Percentiles rank a stretch among this genome's conserved stretches.
Evolutionary conservation across 257 asterid genomes (phyloP).

Genomic region (Solanum chilense): DNA sequence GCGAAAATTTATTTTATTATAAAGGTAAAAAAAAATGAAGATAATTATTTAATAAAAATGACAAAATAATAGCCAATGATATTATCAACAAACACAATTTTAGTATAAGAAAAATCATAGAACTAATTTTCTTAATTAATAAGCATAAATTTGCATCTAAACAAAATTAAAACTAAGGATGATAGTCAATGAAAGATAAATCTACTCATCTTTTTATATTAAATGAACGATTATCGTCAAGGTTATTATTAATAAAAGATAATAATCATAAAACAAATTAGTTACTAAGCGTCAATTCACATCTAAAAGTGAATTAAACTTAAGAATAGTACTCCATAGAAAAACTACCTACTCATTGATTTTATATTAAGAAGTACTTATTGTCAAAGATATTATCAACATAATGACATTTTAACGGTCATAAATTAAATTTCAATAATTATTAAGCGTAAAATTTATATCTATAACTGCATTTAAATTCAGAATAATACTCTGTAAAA

Average conservation of each 20-base stretch:
- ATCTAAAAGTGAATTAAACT: neutral
- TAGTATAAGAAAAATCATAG: neutral
- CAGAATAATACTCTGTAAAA: neutral
- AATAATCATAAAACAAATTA: neutral
- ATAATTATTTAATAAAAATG: neutral
- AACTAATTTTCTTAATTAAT: neutral
- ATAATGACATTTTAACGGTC: too few species aligned
- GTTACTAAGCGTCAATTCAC: neutral
- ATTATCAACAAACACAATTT: too few species aligned
- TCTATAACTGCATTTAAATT: too few species aligned
- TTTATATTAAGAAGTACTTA: neutral
- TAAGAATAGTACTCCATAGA: neutral
- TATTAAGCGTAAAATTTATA: too few species aligned
- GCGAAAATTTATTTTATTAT: neutral
- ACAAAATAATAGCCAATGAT: neutral
- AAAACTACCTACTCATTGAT: neutral
- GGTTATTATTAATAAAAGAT: neutral
- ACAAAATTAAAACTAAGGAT: neutral
- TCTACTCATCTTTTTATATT: neutral
- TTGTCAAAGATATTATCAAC: too few species aligned
- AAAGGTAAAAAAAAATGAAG: neutral
- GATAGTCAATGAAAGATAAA: neutral
- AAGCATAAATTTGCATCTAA: neutral
- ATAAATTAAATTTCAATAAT: too few species aligned
- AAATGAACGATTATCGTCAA: neutral